Conservation (phyloP, 1,284 basidiomycete species). For the Leccinum subatratum region DNA sequence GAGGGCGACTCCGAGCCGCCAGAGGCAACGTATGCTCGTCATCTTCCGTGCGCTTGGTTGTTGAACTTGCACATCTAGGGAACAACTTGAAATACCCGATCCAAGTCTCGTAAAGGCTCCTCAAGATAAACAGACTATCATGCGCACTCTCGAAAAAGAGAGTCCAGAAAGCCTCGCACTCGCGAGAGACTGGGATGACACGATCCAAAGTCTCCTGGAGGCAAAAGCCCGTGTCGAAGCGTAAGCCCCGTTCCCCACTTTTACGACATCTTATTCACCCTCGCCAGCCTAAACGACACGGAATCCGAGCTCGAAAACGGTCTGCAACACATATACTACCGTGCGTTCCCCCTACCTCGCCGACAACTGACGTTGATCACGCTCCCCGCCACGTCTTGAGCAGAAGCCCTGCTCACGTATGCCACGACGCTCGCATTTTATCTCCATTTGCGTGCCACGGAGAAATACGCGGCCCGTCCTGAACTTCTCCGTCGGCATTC, state of each 20-base stretch:
- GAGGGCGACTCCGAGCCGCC: slow-evolving; percentile 36
- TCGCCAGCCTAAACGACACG: slow-evolving; percentile 44
- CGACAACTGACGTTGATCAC: background rate
- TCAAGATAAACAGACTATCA: slow-evolving; percentile 57
- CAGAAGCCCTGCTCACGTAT: slow-evolving; percentile 88
- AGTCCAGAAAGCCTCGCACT: slow-evolving; percentile 76
- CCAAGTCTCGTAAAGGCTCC: slow-evolving; percentile 34
- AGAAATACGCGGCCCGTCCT: slow-evolving; percentile 59
- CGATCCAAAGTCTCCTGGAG: slow-evolving; percentile 50
- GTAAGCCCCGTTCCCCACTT: slow-evolving; percentile 38
- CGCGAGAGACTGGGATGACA: slow-evolving; percentile 73
- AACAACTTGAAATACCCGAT: slow-evolving; percentile 34
- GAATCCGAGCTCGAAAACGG: slow-evolving; percentile 53
- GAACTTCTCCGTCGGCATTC: slow-evolving; percentile 70
- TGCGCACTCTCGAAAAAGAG: slow-evolving; percentile 74
- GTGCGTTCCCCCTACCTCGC: slow-evolving; percentile 41
- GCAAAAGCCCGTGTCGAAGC: slow-evolving; percentile 51
- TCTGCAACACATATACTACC: slow-evolving; percentile 73
- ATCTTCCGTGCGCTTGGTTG: background rate
- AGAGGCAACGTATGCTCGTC: slow-evolving; percentile 39
- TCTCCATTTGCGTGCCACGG: slow-evolving; percentile 74
- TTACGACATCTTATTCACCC: background rate
- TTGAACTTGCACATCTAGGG: slow-evolving; percentile 24
- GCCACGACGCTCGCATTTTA: slow-evolving; percentile 90
- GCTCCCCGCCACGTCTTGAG: slow-evolving; percentile 8